Conservation (phyloP, 306 rosid genomes). For the Sesbania bispinosa region DNA sequence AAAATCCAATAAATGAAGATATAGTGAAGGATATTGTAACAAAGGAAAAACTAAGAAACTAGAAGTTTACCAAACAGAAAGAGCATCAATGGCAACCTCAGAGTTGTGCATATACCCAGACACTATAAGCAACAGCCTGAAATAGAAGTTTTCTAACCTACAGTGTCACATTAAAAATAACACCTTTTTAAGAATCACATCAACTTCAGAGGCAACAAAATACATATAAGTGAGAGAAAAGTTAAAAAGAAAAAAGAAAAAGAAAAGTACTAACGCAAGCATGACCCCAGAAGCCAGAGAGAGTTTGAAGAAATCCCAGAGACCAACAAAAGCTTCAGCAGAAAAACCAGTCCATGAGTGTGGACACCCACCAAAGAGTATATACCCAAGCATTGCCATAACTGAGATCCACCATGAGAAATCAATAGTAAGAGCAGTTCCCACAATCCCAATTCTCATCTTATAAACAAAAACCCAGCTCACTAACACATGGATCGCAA, state of each 20-base stretch:
- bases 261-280: slow-evolving; percentile 49
- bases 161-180: slow-evolving; percentile 12
- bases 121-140: slow-evolving; percentile 48
- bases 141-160: slow-evolving; percentile 75
- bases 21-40: not conserved
- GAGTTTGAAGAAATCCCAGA: slow-evolving; percentile 69
- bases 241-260: not conserved
- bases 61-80: slow-evolving; percentile 55
- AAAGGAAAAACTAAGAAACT: not conserved
- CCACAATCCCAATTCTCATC: slow-evolving; percentile 45
- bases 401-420: slow-evolving; percentile 68
- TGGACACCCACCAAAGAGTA: slow-evolving; percentile 54
- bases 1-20: not conserved
- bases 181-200: slow-evolving; percentile 3
- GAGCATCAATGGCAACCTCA: slow-evolving; percentile 59
- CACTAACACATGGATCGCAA: slow-evolving; percentile 43
- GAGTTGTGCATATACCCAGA: slow-evolving; percentile 53
- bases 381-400: slow-evolving; percentile 42
- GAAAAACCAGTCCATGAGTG: slow-evolving; percentile 69
- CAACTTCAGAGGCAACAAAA: not conserved
- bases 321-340: slow-evolving; percentile 53
- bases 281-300: slow-evolving; percentile 68
- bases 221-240: not conserved
- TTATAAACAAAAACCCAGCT: slow-evolving; percentile 53
- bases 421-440: slow-evolving; percentile 52